These are phyloP conservation scores for Cokeromyces recurvatus DNA, from an alignment of 371 early-diverging fungal species.

Conservation along the genomic window DNA sequence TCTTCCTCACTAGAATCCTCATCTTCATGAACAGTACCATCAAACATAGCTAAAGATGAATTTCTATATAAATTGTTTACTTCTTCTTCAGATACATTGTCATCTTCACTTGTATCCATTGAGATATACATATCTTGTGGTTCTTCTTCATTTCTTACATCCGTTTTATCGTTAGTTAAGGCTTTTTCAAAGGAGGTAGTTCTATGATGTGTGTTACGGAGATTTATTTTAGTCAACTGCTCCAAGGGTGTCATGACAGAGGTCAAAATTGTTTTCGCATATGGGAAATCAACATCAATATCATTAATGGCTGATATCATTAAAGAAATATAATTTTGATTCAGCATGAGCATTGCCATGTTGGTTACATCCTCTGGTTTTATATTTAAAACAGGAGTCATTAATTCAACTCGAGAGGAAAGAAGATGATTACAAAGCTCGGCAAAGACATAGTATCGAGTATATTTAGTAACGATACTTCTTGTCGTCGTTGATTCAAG, in stretches of 20 bases:
- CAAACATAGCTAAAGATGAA: slow-evolving; percentile 22
- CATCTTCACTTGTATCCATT: slow-evolving; percentile 26
- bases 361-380: slow-evolving; percentile 50
- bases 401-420: slow-evolving; percentile 41
- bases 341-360: slow-evolving; percentile 82
- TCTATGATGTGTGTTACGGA: neutral
- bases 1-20: slow-evolving; percentile 3
- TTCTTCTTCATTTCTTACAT: neutral
- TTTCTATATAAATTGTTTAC: slow-evolving; percentile 18
- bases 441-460: slow-evolving; percentile 61
- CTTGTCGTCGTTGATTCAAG: slow-evolving; percentile 43
- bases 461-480: slow-evolving; percentile 56
- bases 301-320: slow-evolving; percentile 75
- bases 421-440: slow-evolving; percentile 74
- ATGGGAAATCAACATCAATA: slow-evolving; percentile 86
- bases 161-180: neutral
- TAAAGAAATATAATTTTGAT: slow-evolving; percentile 76
- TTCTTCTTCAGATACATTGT: slow-evolving; percentile 18
- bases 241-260: slow-evolving; percentile 84
- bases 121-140: slow-evolving; percentile 10
- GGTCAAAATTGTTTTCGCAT: slow-evolving; percentile 68
- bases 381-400: neutral
- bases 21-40: slow-evolving; percentile 20
- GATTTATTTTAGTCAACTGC: slow-evolving; percentile 65
- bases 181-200: neutral